These are phyloP conservation scores for Vachellia collinsii DNA, from an alignment of 306 rosid species.

Conservation along the genomic window DNA sequence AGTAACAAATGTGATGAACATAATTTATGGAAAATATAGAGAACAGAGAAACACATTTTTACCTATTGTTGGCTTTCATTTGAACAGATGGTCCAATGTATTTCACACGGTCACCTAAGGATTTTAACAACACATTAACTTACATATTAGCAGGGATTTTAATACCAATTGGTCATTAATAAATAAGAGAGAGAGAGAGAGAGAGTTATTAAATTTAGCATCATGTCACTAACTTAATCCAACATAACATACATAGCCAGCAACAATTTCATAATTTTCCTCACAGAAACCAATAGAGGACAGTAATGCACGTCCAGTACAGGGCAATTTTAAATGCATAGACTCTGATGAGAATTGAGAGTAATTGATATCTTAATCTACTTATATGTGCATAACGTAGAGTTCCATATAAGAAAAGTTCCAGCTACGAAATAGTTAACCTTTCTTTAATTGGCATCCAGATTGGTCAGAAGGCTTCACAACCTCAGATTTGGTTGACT, in stretches of 20 bases:
- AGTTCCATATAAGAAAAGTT: slow-evolving; percentile 26
- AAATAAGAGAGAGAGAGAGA: neutral
- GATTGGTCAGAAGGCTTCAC: slow-evolving; percentile 57
- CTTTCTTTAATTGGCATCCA: slow-evolving; percentile 71
- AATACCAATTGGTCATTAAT: slow-evolving; percentile 15
- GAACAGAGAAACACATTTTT: slow-evolving; percentile 30
- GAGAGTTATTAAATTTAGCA: neutral
- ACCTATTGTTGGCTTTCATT: slow-evolving; percentile 77
- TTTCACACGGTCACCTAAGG: slow-evolving; percentile 91
- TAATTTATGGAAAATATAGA: slow-evolving; percentile 19
- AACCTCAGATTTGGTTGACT: slow-evolving; percentile 59
- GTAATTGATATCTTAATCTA: slow-evolving; percentile 1
- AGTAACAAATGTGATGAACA: neutral
- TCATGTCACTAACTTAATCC: neutral
- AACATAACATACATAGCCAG: slow-evolving; percentile 5
- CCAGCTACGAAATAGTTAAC: slow-evolving; percentile 44
- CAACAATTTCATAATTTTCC: slow-evolving; percentile 16
- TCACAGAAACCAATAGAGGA: neutral
- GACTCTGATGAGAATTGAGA: neutral
- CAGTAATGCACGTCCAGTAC: neutral
- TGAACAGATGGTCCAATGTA: slow-evolving; percentile 72
- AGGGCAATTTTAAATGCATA: neutral
- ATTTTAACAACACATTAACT: slow-evolving; percentile 27
- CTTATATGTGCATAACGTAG: slow-evolving; percentile 1
- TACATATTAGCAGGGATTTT: slow-evolving; percentile 23